These are phyloP conservation scores for Aspergillus heteromorphus DNA, from an alignment of 495 filamentous ascomycete species.

Conservation along the genomic window DNA sequence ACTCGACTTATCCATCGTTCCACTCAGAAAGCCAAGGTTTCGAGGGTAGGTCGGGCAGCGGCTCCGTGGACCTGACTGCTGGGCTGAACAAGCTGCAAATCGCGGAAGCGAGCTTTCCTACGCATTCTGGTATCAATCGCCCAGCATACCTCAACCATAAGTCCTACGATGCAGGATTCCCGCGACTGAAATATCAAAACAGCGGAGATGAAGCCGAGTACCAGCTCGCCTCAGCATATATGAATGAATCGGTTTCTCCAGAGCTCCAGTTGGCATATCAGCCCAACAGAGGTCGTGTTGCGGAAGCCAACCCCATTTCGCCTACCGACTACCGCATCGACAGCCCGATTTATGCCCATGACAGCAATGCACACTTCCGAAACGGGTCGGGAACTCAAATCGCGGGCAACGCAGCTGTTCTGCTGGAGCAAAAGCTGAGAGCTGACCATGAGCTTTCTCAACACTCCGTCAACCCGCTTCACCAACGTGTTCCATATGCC, in stretches of 20 bases:
- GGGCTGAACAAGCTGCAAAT: constrained; percentile 33
- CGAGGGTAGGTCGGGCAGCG: constrained; percentile 26
- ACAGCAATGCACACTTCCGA: constrained; percentile 47
- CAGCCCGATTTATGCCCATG: constrained; percentile 52
- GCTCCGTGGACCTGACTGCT: constrained; percentile 28
- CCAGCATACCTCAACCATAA: constrained; percentile 26
- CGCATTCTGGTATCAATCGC: constrained; percentile 21
- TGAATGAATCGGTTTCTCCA: constrained; percentile 18
- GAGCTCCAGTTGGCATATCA: constrained; percentile 32
- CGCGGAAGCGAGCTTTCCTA: constrained; percentile 22
- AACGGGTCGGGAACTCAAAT: constrained; percentile 34
- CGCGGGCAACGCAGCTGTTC: constrained; percentile 35
- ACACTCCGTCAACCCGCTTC: constrained; percentile 27
- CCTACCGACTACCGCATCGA: constrained; percentile 53
- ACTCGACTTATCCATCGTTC: constrained; percentile 36
- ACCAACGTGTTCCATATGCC: constrained; percentile 36
- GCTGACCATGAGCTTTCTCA: constrained; percentile 45
- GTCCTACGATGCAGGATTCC: constrained; percentile 29
- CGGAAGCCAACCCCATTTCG: constrained; percentile 37
- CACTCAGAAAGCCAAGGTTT: constrained; percentile 36
- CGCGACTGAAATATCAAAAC: constrained; percentile 28
- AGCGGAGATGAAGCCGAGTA: constrained; percentile 25
- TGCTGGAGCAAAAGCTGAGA: constrained; percentile 45
- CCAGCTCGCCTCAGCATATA: constrained; percentile 20
- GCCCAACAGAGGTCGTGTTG: constrained; percentile 19